phyloP scores from a whole-genome alignment of 1,284 basidiomycete species.

The Malassezia restricta region DNA sequence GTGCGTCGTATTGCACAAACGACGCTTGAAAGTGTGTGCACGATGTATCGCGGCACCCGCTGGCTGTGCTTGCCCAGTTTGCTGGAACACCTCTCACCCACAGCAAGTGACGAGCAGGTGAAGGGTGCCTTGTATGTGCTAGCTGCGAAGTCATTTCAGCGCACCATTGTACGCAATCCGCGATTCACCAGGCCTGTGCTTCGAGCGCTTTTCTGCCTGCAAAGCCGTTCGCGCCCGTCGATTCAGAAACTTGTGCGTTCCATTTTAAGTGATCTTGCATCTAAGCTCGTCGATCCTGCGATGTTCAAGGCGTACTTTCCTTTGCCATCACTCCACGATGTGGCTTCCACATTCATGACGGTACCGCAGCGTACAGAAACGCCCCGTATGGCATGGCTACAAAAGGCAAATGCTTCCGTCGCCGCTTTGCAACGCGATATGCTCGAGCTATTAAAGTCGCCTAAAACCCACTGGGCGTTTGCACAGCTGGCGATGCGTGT shows the following conservation, averaged over 20 bases:
- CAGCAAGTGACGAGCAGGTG: slow-evolving; percentile 71
- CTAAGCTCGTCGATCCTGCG: slow-evolving; percentile 44
- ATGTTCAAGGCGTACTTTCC: slow-evolving; percentile 24
- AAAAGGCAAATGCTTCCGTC: slow-evolving; percentile 43
- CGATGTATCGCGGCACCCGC: slow-evolving; percentile 73
- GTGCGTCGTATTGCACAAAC: slow-evolving; percentile 59
- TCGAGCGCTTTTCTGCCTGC: slow-evolving; percentile 63
- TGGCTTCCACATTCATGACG: slow-evolving; percentile 2
- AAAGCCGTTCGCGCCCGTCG: slow-evolving; percentile 82
- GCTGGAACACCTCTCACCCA: slow-evolving; percentile 56
- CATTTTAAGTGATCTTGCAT: slow-evolving; percentile 56
- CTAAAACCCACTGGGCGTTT: slow-evolving; percentile 83
- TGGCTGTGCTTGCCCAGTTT: slow-evolving; percentile 57
- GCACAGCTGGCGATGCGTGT: slow-evolving; percentile 65
- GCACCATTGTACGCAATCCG: slow-evolving; percentile 52
- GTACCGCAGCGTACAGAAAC: slow-evolving; percentile 7
- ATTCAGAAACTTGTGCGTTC: slow-evolving; percentile 73
- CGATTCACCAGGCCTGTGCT: slow-evolving; percentile 59
- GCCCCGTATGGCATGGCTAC: slow-evolving; percentile 19
- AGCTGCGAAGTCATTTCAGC: slow-evolving; percentile 56
- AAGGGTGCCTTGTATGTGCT: slow-evolving; percentile 86
- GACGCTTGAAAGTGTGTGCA: slow-evolving; percentile 57
- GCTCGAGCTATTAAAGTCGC: slow-evolving; percentile 57
- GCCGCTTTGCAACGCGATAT: slow-evolving; percentile 54
- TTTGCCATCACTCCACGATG: slow-evolving; percentile 18